Conservation (phyloP, 139 green algal species). For the Chlamydomonas sp. region DNA sequence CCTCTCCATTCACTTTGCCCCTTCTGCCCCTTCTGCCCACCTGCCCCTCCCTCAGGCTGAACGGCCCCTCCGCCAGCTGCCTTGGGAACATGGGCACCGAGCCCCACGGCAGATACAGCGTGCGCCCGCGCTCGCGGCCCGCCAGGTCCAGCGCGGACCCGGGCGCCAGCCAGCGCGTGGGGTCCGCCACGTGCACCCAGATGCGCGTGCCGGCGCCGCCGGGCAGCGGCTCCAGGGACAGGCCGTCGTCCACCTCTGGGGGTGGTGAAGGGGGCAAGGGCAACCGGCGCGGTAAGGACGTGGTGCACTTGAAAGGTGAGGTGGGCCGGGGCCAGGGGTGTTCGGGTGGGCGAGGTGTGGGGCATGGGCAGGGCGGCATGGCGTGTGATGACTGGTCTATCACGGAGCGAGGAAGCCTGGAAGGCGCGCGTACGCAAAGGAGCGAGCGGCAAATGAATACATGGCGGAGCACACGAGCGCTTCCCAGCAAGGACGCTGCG, state of each 20-base stretch:
- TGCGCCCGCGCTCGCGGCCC: slow-evolving; percentile 64
- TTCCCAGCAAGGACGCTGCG: too few relatives aligned
- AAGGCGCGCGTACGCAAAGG: too few relatives aligned
- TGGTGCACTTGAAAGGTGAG: too few relatives aligned
- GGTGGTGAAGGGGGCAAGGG: too few relatives aligned
- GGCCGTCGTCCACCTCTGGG: slow-evolving; percentile 82
- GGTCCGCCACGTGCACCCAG: slow-evolving; percentile 95
- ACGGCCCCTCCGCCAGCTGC: slow-evolving; percentile 77
- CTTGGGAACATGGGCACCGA: slow-evolving; percentile 88
- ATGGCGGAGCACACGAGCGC: too few relatives aligned
- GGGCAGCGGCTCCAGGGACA: slow-evolving; percentile 68
- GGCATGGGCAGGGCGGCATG: too few relatives aligned
- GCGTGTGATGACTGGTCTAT: too few relatives aligned
- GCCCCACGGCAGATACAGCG: slow-evolving; percentile 86
- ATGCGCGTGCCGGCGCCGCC: slow-evolving; percentile 61
- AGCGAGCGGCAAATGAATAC: too few relatives aligned
- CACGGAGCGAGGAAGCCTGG: too few relatives aligned
- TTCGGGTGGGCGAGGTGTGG: too few relatives aligned
- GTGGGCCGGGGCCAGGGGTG: too few relatives aligned
- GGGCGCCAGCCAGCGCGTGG: slow-evolving; percentile 71
- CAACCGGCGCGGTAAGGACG: too few relatives aligned
- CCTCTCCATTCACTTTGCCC: background rate
- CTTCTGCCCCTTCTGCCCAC: background rate
- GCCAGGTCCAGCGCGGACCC: slow-evolving; percentile 69
- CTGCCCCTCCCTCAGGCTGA: slow-evolving; percentile 70